Percentiles rank a stretch among this genome's conserved stretches.
Conservation (phyloP, 148 eudicot genomes). For the Rhododendron kiyosumense region DNA sequence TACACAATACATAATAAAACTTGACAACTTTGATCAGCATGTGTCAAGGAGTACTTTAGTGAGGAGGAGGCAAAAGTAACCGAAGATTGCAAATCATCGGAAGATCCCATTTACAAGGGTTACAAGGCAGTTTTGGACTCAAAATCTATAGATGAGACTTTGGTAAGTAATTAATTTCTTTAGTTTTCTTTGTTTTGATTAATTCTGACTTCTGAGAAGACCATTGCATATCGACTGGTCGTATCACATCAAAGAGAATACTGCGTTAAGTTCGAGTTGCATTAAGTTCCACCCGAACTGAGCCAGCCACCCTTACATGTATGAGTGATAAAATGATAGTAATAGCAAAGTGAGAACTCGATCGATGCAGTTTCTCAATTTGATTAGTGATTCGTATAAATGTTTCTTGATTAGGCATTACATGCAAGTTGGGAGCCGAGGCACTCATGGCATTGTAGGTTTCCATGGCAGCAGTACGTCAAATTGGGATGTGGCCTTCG, state of each 20-base stretch:
- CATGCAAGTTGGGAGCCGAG: constrained; percentile 99
- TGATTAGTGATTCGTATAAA: no score
- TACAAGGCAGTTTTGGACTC: constrained; percentile 74
- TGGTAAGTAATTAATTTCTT: constrained; percentile 31
- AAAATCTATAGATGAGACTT: constrained; percentile 60
- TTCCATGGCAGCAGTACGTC: constrained; percentile 85
- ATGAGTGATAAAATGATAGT: no score
- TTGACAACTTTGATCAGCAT: constrained; percentile 43
- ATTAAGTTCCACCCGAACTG: no score
- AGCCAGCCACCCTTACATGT: no score
- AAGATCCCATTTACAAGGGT: constrained; percentile 68
- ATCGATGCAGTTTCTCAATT: no score
- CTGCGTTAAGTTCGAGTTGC: no score
- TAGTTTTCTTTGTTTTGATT: background rate
- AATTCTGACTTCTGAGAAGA: background rate
- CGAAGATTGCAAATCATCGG: constrained; percentile 29
- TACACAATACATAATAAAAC: background rate
- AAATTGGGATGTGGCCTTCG: constrained; percentile 76
- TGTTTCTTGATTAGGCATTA: constrained; percentile 41
- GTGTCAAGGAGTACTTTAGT: constrained; percentile 69
- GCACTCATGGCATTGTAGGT: constrained; percentile 41
- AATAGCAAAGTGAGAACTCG: no score
- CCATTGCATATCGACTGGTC: no score
- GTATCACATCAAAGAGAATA: no score
- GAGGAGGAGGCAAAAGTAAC: constrained; percentile 27